Evolutionary conservation across 1,284 basidiomycete species (phyloP), one percentile per base, ranked within the genome.

Genomic region (Naganishia albida): DNA sequence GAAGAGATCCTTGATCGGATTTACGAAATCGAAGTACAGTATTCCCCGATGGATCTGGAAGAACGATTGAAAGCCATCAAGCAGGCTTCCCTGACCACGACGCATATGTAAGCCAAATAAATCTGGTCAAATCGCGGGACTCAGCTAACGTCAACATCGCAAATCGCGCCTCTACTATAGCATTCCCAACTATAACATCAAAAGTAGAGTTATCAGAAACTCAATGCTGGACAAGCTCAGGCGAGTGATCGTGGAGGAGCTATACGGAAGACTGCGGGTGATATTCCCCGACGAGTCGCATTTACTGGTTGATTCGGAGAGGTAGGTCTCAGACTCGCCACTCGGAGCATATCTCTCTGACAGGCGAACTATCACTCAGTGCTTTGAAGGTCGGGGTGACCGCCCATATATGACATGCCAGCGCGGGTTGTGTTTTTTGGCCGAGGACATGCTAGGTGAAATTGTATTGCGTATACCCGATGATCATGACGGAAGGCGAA

Each of bases 111-210:
- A 34, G 83, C 71, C 12, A 25, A 46, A 26, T 6, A 16, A 52
- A 34, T 20, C 8, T 23, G 18, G 34, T 34, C 34, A 34, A 34
- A 7, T 26, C 23, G 8, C 23, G 25, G 12, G 20, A 13, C 18
- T 42, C 40, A 26, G 18, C 16, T 66, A 3, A 49, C 34, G 10
- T 10, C 34, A 4, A 12, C n/a, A n/a, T n/a, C n/a, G n/a, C n/a
- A n/a, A n/a, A n/a, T 39, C 8, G 30, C 10, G 2, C 16, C 3
- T 8, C n/a, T 34, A 16, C 23, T 53, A 30, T 67, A 86, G 85
- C 55, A 81, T 85, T 3, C 86, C 86, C 0, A 83, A 85, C 72
- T 87, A 87, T 68, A 79, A 84, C 68, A 82, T 87, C 46, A 74
- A 81, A 30, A 84, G 84, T 69, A 81, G 77, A 67, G 72, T 72